Conservation (phyloP, 2,329 filamentous ascomycete species). For the Coniochaeta hoffmannii region DNA sequence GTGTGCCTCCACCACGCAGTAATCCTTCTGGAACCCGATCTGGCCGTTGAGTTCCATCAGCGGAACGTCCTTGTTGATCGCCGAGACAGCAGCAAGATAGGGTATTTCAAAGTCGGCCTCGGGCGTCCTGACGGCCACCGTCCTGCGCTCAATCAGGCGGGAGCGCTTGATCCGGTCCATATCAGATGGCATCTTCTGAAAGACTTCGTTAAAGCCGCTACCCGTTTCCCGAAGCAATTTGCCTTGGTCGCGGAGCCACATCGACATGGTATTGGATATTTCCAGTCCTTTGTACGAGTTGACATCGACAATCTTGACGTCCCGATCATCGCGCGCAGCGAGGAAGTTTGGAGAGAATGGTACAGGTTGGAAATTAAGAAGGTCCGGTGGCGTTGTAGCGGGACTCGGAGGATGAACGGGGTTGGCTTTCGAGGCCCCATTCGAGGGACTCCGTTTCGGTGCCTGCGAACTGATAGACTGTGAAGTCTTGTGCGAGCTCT, state of each 20-base stretch:
- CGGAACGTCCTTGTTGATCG: constrained; percentile 49
- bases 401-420: constrained; percentile 61
- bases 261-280: constrained; percentile 66
- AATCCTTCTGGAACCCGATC: constrained; percentile 66
- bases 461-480: constrained; percentile 67
- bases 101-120: constrained; percentile 64
- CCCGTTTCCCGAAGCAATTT: constrained; percentile 62
- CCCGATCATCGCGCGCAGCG: constrained; percentile 55
- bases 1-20: constrained; percentile 59
- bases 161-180: constrained; percentile 34
- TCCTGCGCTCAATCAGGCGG: constrained; percentile 45
- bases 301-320: constrained; percentile 52
- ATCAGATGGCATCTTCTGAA: constrained; percentile 44
- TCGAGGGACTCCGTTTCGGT: constrained; percentile 56
- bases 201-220: constrained; percentile 59
- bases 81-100: constrained; percentile 44
- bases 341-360: constrained; percentile 71
- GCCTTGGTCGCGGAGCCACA: constrained; percentile 71
- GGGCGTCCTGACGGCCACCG: constrained; percentile 28
- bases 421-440: constrained; percentile 53
- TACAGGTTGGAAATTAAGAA: constrained; percentile 55
- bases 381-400: constrained; percentile 64
- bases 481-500: constrained; percentile 72
- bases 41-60: constrained; percentile 70
- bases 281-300: constrained; percentile 73